Evolutionary conservation across 148 eudicot genomes (phyloP).

Genomic region (Bassia scoparia): DNA sequence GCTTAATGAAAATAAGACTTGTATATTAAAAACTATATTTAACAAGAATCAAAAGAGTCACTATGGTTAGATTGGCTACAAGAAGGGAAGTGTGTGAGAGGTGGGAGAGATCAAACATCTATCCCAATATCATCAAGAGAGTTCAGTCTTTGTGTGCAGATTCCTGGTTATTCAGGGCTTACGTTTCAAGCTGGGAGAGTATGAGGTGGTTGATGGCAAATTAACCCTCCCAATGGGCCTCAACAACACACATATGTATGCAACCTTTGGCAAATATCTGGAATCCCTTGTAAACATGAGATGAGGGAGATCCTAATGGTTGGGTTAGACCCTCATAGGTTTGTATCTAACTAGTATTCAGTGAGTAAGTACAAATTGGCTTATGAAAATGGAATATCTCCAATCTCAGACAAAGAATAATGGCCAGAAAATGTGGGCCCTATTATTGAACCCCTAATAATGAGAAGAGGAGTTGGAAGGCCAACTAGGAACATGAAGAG

Average conservation of each 20-base stretch:
- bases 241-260: background rate
- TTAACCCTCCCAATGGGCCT: background rate
- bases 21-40: background rate
- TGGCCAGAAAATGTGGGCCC: background rate
- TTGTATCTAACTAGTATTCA: background rate
- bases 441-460: background rate
- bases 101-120: background rate
- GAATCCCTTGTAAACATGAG: background rate
- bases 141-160: background rate
- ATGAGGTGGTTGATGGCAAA: background rate
- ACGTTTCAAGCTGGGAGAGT: background rate
- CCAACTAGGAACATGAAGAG: constrained; percentile 10
- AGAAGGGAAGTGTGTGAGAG: background rate
- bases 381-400: background rate
- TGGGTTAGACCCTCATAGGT: background rate
- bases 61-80: background rate
- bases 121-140: background rate
- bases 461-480: background rate
- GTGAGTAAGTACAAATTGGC: background rate
- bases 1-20: background rate
- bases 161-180: background rate
- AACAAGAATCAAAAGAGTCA: background rate
- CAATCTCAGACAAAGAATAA: background rate
- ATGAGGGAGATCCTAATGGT: background rate
- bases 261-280: background rate